Evolutionary conservation across 2,329 filamentous ascomycete species (phyloP).

Genomic region (Hysterium pulicare): DNA sequence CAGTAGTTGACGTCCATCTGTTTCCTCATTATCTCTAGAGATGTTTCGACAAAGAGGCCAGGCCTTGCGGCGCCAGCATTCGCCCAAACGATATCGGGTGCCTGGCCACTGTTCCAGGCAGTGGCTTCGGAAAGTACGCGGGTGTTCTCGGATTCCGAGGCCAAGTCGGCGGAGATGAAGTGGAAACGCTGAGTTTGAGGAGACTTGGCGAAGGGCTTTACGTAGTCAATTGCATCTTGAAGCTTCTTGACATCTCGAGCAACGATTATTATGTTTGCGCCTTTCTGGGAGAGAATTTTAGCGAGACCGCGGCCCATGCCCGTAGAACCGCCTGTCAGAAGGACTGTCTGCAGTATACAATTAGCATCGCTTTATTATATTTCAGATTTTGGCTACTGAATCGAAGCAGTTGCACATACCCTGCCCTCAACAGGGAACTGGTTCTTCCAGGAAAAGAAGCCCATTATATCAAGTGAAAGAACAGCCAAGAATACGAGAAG

Average conservation of each 20-base stretch:
- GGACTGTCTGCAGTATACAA: slow-evolving; percentile 62
- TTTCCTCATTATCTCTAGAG: slow-evolving; percentile 59
- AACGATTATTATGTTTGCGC: slow-evolving; percentile 82
- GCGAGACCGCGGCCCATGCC: slow-evolving; percentile 82
- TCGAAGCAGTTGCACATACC: slow-evolving; percentile 49
- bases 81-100: slow-evolving; percentile 84
- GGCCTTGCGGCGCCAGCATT: slow-evolving; percentile 71
- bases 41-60: slow-evolving; percentile 69
- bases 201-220: slow-evolving; percentile 37
- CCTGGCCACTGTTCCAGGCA: slow-evolving; percentile 66
- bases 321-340: slow-evolving; percentile 89
- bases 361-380: background rate
- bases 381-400: background rate
- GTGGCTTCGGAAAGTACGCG: slow-evolving; percentile 66
- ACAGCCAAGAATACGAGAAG: slow-evolving; percentile 36
- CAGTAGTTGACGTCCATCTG: slow-evolving; percentile 85
- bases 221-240: slow-evolving; percentile 61
- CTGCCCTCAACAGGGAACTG: slow-evolving; percentile 81
- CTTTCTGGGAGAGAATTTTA: slow-evolving; percentile 71
- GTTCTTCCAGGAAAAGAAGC: slow-evolving; percentile 65
- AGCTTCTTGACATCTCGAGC: slow-evolving; percentile 76
- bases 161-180: slow-evolving; percentile 75
- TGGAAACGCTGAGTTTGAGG: slow-evolving; percentile 67
- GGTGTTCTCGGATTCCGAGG: slow-evolving; percentile 61
- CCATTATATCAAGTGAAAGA: slow-evolving; percentile 56